Evolutionary conservation across 2,329 filamentous ascomycete genomes (phyloP).

Genomic region (Pseudophaeomoniella oleicola): DNA sequence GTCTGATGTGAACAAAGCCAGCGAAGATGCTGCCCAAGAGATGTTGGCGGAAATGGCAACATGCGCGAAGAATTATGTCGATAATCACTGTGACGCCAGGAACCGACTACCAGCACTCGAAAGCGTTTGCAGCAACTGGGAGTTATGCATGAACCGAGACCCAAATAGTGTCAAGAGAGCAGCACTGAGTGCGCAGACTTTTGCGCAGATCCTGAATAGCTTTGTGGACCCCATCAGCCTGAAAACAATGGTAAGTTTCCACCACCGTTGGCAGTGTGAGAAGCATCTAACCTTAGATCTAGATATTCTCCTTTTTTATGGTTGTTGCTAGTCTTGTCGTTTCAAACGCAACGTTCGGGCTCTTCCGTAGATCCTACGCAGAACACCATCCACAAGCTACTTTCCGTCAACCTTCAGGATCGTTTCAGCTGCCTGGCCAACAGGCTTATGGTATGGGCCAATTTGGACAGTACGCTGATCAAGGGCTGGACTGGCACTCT

Average conservation of each 20-base stretch:
- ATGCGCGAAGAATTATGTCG: conserved; percentile 58
- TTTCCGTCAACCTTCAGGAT: conserved; percentile 9
- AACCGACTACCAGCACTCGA: conserved; percentile 60
- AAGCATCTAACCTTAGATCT: background rate
- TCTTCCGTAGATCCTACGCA: conserved; percentile 11
- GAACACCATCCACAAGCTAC: conserved; percentile 4
- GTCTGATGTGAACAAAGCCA: conserved; percentile 59
- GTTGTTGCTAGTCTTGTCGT: conserved; percentile 10
- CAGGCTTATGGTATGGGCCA: conserved; percentile 1
- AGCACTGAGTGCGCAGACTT: conserved; percentile 69
- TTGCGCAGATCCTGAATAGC: conserved; percentile 84
- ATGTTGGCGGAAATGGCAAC: conserved; percentile 58
- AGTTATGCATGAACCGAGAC: conserved; percentile 74
- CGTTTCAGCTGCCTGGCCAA: conserved; percentile 8
- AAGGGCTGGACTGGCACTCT: conserved; percentile 1
- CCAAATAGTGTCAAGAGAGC: conserved; percentile 63
- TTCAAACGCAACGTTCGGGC: conserved; percentile 12
- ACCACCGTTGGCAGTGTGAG: background rate
- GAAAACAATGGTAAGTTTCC: conserved; percentile 52
- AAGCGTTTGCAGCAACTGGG: conserved; percentile 63
- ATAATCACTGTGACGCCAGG: conserved; percentile 59
- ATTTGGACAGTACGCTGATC: background rate
- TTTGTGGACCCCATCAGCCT: conserved; percentile 84
- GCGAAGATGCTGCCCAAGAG: conserved; percentile 51
- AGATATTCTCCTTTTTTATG: conserved; percentile 9